Conservation (phyloP, 441 rosid genomes). For the Gossypium schwendimanii region DNA sequence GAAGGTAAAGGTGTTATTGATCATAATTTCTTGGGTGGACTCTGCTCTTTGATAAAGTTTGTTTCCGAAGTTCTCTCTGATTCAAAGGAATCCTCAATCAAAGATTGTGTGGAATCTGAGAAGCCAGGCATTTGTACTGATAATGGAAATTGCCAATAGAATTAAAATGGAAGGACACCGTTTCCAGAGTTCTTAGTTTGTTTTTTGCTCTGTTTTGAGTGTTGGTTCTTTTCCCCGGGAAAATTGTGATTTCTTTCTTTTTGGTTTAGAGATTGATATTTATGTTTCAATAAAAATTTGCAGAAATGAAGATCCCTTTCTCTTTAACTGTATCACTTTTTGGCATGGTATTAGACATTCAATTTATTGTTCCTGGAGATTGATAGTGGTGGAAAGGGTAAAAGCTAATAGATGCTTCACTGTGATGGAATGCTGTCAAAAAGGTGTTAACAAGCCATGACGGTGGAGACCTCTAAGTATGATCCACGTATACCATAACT, state of each 20-base stretch:
- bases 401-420: background rate
- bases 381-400: background rate
- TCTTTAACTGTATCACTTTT: background rate
- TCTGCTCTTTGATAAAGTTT: slow-evolving; percentile 81
- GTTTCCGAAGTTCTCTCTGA: slow-evolving; percentile 55
- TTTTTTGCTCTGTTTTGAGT: background rate
- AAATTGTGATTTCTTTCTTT: background rate
- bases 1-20: slow-evolving; percentile 84
- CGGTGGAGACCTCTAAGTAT: background rate
- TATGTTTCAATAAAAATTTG: background rate
- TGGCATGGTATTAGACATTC: background rate
- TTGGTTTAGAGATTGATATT: background rate
- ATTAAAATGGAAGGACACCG: background rate
- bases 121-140: slow-evolving; percentile 10
- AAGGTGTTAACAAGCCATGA: background rate
- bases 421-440: background rate
- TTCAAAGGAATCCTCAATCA: slow-evolving; percentile 34
- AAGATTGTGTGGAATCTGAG: slow-evolving; percentile 22
- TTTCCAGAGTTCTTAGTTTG: background rate
- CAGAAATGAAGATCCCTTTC: background rate
- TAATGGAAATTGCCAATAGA: slow-evolving; percentile 16
- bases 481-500: background rate
- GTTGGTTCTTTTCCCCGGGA: background rate
- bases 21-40: slow-evolving; percentile 94
- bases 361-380: background rate